Percentiles rank a stretch among this genome's conserved stretches.
Conservation (phyloP, 116 monocot species). For the Zostera marina region DNA sequence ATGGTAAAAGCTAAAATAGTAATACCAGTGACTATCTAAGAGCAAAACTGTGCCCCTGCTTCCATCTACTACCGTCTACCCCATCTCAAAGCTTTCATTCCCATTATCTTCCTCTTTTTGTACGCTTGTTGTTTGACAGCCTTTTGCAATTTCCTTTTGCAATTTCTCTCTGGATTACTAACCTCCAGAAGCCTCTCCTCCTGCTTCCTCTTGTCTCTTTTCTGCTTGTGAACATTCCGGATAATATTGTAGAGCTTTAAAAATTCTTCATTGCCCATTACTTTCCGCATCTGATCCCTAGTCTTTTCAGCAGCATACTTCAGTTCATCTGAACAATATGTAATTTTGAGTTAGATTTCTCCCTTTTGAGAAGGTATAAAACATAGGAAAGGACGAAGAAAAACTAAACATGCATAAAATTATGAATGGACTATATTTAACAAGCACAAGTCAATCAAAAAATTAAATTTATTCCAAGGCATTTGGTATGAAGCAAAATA, state of each 20-base stretch:
- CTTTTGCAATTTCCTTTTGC: constrained; percentile 58
- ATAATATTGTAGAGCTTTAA: constrained; percentile 53
- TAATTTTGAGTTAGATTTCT: background rate
- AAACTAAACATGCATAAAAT: background rate
- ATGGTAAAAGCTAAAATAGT: too few relatives aligned
- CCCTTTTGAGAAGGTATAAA: background rate
- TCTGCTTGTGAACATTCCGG: constrained; percentile 50
- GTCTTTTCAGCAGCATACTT: constrained; percentile 58
- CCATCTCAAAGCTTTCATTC: constrained; percentile 48
- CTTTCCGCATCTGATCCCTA: constrained; percentile 24
- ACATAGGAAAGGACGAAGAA: background rate
- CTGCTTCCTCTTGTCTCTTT: constrained; percentile 53
- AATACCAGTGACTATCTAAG: too few relatives aligned
- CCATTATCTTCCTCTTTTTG: constrained; percentile 61
- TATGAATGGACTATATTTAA: too few relatives aligned
- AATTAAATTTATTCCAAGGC: too few relatives aligned
- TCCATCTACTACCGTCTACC: background rate
- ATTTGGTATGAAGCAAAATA: too few relatives aligned
- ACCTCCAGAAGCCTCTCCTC: constrained; percentile 44
- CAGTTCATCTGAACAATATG: constrained; percentile 41
- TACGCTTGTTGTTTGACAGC: constrained; percentile 56
- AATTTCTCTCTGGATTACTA: constrained; percentile 50
- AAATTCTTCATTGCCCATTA: constrained; percentile 48
- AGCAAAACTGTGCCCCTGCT: too few relatives aligned
- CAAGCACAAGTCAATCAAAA: too few relatives aligned